Percentiles rank a stretch among this genome's conserved stretches.
phyloP scores from a whole-genome alignment of 2,329 filamentous ascomycete genomes.

The Curvularia sp. region DNA sequence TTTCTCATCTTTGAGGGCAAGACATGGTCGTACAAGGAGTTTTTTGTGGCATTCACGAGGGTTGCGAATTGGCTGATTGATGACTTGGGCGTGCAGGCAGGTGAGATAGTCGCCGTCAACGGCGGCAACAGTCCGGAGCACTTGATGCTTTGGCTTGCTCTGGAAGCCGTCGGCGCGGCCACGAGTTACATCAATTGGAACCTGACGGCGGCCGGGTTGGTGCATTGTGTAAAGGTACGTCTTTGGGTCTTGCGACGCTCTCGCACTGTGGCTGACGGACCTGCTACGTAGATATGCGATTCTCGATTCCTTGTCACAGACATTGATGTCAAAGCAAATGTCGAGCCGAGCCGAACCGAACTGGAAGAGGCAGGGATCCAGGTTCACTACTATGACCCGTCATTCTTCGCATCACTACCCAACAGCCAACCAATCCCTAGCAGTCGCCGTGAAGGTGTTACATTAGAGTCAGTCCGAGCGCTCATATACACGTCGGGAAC shows the following conservation, averaged over 20 bases:
- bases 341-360: conserved; percentile 38
- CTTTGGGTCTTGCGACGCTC: conserved; percentile 30
- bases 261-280: conserved; percentile 54
- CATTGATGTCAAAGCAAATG: conserved; percentile 59
- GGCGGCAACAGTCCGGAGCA: conserved; percentile 48
- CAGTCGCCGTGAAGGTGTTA: conserved; percentile 31
- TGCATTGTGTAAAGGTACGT: conserved; percentile 47
- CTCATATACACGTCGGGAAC: conserved; percentile 50
- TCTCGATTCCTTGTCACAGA: conserved; percentile 55
- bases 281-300: conserved; percentile 59
- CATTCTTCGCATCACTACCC: conserved; percentile 33
- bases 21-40: conserved; percentile 45
- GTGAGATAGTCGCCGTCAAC: conserved; percentile 49
- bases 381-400: conserved; percentile 43
- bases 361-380: conserved; percentile 33
- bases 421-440: conserved; percentile 35
- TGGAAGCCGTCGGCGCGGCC: conserved; percentile 46
- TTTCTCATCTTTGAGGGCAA: conserved; percentile 50
- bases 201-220: conserved; percentile 43
- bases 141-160: conserved; percentile 49
- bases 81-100: conserved; percentile 41
- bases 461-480: conserved; percentile 36
- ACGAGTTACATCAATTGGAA: conserved; percentile 50
- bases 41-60: conserved; percentile 37
- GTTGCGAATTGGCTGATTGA: conserved; percentile 50